Conservation (phyloP, 2,329 filamentous ascomycete species). For the Fusarium tuaranense region DNA sequence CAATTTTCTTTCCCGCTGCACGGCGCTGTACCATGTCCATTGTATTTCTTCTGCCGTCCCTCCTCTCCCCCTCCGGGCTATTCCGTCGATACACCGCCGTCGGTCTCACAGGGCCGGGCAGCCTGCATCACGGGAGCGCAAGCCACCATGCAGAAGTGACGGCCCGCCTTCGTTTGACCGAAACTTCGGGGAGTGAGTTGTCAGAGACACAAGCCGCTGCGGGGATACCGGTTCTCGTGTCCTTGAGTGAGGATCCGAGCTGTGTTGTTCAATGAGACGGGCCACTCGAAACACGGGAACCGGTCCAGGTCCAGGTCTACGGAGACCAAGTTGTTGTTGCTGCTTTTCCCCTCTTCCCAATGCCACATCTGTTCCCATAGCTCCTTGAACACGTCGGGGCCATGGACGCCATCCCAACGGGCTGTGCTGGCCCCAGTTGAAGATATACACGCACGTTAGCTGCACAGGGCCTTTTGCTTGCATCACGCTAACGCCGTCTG, state of each 20-base stretch:
- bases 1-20: conserved; percentile 3
- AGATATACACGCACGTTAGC: conserved; percentile 13
- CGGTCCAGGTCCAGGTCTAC: background rate
- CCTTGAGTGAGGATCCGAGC: conserved; percentile 4
- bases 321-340: background rate
- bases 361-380: background rate
- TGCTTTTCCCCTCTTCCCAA: background rate
- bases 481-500: conserved; percentile 32
- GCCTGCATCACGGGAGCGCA: conserved; percentile 4
- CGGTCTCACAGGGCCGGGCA: conserved; percentile 8
- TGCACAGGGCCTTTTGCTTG: conserved; percentile 15
- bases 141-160: conserved; percentile 1
- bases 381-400: conserved; percentile 1
- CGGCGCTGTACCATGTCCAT: background rate
- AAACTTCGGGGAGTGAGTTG: conserved; percentile 12
- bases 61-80: background rate
- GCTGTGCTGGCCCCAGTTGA: background rate
- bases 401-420: background rate
- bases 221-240: conserved; percentile 6
- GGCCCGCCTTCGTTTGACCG: conserved; percentile 2
- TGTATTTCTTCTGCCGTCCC: background rate
- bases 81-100: conserved; percentile 12
- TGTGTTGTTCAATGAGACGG: background rate
- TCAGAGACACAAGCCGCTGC: conserved; percentile 7
- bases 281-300: background rate